phyloP scores from a whole-genome alignment of 441 rosid genomes.

The Kokia cookei region DNA sequence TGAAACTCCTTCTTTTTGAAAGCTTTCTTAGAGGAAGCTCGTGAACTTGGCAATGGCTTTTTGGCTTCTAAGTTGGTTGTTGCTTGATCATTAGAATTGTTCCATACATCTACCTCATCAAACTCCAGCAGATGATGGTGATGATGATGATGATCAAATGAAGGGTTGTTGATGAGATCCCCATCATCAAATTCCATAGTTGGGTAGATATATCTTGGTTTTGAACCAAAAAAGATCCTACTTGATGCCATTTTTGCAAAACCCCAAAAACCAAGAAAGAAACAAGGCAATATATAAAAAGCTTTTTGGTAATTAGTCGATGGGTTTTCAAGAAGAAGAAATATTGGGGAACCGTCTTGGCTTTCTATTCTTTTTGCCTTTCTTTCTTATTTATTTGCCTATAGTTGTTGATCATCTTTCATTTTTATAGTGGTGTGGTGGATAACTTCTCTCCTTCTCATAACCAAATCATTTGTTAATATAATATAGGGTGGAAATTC shows the following conservation, averaged over 20 bases:
- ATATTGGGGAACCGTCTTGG: background rate
- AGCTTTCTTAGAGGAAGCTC: conserved; percentile 27
- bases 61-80: conserved; percentile 14
- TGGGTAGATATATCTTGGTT: conserved; percentile 35
- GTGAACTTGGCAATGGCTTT: conserved; percentile 31
- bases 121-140: conserved; percentile 32
- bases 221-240: conserved; percentile 27
- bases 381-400: background rate
- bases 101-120: conserved; percentile 63
- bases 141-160: conserved; percentile 8
- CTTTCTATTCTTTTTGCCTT: background rate
- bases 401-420: background rate
- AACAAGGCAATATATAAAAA: background rate
- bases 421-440: conserved; percentile 29
- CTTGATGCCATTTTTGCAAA: conserved; percentile 43
- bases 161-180: background rate
- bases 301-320: background rate
- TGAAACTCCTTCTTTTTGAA: conserved; percentile 14
- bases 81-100: conserved; percentile 8
- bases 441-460: conserved; percentile 27
- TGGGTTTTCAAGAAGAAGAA: background rate
- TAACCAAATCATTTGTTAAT: conserved; percentile 11
- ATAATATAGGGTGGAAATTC: background rate
- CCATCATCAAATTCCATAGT: conserved; percentile 12
- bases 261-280: background rate